Conservation (phyloP, 495 filamentous ascomycete species). For the Cladorrhinum samala region DNA sequence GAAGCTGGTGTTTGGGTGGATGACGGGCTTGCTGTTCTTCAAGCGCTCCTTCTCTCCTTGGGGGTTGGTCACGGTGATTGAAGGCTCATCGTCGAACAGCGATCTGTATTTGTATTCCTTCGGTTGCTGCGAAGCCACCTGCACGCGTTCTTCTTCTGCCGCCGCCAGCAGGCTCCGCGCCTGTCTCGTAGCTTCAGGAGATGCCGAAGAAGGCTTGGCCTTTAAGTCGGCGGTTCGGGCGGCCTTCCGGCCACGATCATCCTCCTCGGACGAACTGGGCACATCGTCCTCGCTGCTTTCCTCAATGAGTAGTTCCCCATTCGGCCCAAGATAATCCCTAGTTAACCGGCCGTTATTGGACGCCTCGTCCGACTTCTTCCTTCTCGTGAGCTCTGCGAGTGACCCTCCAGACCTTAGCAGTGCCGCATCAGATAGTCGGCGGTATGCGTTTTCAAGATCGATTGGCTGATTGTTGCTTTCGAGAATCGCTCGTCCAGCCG, state of each 20-base stretch:
- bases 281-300: constrained; percentile 51
- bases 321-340: constrained; percentile 62
- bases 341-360: constrained; percentile 56
- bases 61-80: constrained; percentile 58
- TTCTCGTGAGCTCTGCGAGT: constrained; percentile 46
- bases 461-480: constrained; percentile 45
- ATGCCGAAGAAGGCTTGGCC: constrained; percentile 13
- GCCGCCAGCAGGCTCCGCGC: constrained; percentile 57
- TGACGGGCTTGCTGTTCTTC: constrained; percentile 52
- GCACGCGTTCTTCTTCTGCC: constrained; percentile 65
- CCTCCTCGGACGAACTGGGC: constrained; percentile 41
- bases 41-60: constrained; percentile 44
- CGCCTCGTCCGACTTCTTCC: constrained; percentile 35
- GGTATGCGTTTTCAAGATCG: constrained; percentile 54
- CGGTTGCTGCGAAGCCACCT: constrained; percentile 36
- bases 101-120: constrained; percentile 39
- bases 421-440: constrained; percentile 59
- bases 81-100: constrained; percentile 57
- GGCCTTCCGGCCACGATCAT: constrained; percentile 44
- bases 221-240: constrained; percentile 27
- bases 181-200: constrained; percentile 27
- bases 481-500: constrained; percentile 36
- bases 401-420: constrained; percentile 50
- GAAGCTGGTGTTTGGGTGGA: constrained; percentile 78
- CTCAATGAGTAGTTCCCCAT: constrained; percentile 52